Evolutionary conservation across 208 protist genomes (phyloP).

Genomic region (Crithidia brevicula): DNA sequence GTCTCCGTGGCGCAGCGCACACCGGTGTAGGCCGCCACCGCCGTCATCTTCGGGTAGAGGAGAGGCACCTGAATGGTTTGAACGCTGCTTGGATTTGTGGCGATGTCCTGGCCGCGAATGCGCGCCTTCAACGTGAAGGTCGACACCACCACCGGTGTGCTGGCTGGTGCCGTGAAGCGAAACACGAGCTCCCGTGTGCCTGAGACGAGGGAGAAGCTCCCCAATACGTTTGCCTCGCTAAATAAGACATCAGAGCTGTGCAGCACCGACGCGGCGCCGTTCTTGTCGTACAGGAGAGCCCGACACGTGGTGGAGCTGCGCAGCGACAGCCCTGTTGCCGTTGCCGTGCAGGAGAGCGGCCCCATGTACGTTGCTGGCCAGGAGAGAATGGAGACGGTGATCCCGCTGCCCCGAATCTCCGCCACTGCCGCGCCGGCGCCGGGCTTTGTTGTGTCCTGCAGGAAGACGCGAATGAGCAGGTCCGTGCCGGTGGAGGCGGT

Average conservation of each 20-base stretch:
- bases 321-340: conserved; percentile 35
- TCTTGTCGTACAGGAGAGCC: conserved; percentile 34
- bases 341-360: conserved; percentile 34
- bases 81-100: neutral
- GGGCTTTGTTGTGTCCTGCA: conserved; percentile 1
- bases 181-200: conserved; percentile 44
- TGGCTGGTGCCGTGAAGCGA: conserved; percentile 38
- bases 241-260: conserved; percentile 44
- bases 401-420: conserved; percentile 44
- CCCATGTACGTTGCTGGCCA: conserved; percentile 42
- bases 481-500: conserved; percentile 31
- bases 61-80: conserved; percentile 36
- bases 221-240: conserved; percentile 36
- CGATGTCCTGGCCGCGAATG: conserved; percentile 13
- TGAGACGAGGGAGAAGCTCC: conserved; percentile 45
- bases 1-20: conserved; percentile 40
- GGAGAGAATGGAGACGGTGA: conserved; percentile 39
- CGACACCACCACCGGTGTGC: conserved; percentile 13
- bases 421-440: neutral
- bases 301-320: conserved; percentile 38
- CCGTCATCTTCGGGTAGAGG: conserved; percentile 36
- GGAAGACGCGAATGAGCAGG: conserved; percentile 38
- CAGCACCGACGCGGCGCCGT: conserved; percentile 31
- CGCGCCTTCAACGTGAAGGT: conserved; percentile 37
- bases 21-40: conserved; percentile 25